Evolutionary conservation across 1,284 basidiomycete species (phyloP).

Genomic region (Cryptococcus hybrid): DNA sequence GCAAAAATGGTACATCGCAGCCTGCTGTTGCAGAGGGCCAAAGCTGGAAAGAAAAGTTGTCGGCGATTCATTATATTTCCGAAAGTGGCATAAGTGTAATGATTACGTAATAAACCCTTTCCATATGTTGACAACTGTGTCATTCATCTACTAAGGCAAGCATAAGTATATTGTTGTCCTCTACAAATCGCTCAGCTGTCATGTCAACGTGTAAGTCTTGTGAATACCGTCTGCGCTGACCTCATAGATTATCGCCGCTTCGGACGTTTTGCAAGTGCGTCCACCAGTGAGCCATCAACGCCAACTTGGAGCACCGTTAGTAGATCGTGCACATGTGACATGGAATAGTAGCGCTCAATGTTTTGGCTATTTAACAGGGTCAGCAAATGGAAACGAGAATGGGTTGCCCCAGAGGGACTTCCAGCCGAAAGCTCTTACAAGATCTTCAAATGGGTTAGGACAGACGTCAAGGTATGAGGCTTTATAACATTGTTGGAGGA

Average conservation of each 20-base stretch:
- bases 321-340: neutral
- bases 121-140: too few relatives aligned
- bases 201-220: neutral
- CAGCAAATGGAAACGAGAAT: constrained; percentile 36
- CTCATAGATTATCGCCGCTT: neutral
- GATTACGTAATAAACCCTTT: too few relatives aligned
- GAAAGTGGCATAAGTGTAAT: too few relatives aligned
- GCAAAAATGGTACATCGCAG: too few relatives aligned
- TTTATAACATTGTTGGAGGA: neutral
- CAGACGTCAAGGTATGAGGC: neutral
- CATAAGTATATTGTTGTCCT: too few relatives aligned
- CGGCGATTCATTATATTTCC: too few relatives aligned
- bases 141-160: too few relatives aligned
- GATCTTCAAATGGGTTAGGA: constrained; percentile 9
- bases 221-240: neutral
- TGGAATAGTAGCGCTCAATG: neutral
- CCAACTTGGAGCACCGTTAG: constrained; percentile 33
- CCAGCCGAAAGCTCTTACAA: constrained; percentile 36
- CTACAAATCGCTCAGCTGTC: neutral
- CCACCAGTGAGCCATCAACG: constrained; percentile 31
- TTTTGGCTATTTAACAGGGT: constrained; percentile 15
- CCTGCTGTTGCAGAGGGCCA: too few relatives aligned
- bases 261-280: constrained; percentile 31
- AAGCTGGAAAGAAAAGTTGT: too few relatives aligned
- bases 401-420: constrained; percentile 30